A percentile compares a stretch with the other conserved stretches of the same genome.
These are phyloP conservation scores for Mycena amicta DNA, from an alignment of 768 basidiomycete genomes.

Conservation along the genomic window DNA sequence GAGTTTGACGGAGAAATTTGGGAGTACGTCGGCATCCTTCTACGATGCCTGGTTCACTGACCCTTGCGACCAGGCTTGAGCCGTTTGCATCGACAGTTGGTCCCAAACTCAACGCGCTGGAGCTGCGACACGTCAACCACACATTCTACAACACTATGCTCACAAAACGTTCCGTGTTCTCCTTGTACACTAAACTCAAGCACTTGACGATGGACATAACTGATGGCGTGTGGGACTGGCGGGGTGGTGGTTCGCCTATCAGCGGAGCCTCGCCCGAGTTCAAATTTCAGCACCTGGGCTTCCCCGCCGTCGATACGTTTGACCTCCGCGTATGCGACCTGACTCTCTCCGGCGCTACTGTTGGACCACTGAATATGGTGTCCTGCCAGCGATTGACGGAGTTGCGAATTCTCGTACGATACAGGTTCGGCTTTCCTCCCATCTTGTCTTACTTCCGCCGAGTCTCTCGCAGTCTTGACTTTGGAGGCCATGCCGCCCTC, in stretches of 20 bases:
- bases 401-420: conserved; percentile 17
- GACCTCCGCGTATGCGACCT: conserved; percentile 23
- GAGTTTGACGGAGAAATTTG: conserved; percentile 5
- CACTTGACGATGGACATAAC: conserved; percentile 25
- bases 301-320: conserved; percentile 22
- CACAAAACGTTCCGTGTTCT: conserved; percentile 3
- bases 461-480: neutral
- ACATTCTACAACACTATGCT: conserved; percentile 4
- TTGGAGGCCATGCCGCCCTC: neutral
- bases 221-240: conserved; percentile 26
- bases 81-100: conserved; percentile 14
- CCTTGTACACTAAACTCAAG: conserved; percentile 10
- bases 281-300: conserved; percentile 17
- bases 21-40: neutral
- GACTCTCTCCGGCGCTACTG: conserved; percentile 7
- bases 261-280: conserved; percentile 15
- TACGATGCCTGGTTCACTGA: neutral
- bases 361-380: conserved; percentile 22
- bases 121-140: conserved; percentile 14
- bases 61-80: conserved; percentile 7
- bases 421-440: conserved; percentile 13
- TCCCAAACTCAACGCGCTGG: conserved; percentile 11
- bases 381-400: conserved; percentile 14
- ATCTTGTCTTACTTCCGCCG: neutral
- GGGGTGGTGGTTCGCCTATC: conserved; percentile 17